Conservation (phyloP, 2,329 filamentous ascomycete genomes). For the Epichloe sp. region DNA sequence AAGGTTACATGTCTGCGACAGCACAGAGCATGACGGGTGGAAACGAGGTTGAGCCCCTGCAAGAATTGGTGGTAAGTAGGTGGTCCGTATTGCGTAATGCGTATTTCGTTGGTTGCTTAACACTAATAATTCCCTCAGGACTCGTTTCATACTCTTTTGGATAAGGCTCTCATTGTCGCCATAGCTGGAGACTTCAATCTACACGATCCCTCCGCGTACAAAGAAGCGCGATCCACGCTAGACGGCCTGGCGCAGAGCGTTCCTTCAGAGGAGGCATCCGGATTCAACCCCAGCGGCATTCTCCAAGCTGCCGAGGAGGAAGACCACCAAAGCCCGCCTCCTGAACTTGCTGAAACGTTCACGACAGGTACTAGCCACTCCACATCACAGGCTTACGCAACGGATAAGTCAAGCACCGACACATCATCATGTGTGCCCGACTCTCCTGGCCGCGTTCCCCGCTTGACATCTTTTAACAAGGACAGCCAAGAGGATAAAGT, state of each 20-base stretch:
- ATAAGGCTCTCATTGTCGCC: conserved; percentile 64
- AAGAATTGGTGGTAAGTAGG: conserved; percentile 17
- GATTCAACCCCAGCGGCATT: conserved; percentile 67
- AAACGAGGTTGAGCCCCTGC: conserved; percentile 12
- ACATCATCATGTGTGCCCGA: conserved; percentile 14
- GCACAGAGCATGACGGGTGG: conserved; percentile 12
- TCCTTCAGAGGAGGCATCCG: conserved; percentile 52
- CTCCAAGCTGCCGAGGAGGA: conserved; percentile 27
- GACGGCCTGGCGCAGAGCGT: conserved; percentile 54
- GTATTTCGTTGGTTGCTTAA: not conserved
- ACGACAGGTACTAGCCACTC: conserved; percentile 16
- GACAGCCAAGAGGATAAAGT: conserved; percentile 49
- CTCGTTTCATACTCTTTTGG: conserved; percentile 61
- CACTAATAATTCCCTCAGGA: conserved; percentile 29
- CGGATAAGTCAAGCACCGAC: conserved; percentile 13
- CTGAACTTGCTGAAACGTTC: conserved; percentile 9
- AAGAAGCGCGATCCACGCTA: conserved; percentile 45
- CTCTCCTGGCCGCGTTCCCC: conserved; percentile 12
- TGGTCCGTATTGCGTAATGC: too few species aligned
- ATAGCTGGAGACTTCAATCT: conserved; percentile 66
- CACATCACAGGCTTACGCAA: conserved; percentile 15
- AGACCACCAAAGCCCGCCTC: conserved; percentile 3
- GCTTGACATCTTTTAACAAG: conserved; percentile 22
- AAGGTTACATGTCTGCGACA: not conserved
- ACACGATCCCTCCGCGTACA: conserved; percentile 33